phyloP scores from a whole-genome alignment of 1,284 basidiomycete genomes.

The Leccinum insigne region DNA sequence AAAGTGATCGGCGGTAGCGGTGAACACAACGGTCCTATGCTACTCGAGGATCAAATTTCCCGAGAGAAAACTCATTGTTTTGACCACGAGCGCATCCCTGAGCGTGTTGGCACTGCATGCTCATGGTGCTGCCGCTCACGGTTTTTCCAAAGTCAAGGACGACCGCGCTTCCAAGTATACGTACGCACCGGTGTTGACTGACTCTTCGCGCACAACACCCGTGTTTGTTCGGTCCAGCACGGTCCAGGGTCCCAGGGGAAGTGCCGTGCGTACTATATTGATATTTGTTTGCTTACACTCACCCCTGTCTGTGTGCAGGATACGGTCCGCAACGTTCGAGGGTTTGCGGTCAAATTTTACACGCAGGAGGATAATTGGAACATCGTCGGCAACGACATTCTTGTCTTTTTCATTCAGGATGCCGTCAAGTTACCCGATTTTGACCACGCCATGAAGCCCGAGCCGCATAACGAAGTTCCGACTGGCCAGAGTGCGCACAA shows the following conservation, averaged over 20 bases:
- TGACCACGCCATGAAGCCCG: constrained; percentile 79
- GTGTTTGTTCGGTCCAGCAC: constrained; percentile 83
- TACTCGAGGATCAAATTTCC: constrained; percentile 68
- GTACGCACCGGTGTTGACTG: constrained; percentile 67
- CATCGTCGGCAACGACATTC: constrained; percentile 77
- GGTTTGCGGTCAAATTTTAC: constrained; percentile 83
- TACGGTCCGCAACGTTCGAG: constrained; percentile 82
- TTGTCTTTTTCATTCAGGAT: constrained; percentile 86
- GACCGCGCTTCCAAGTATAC: constrained; percentile 64
- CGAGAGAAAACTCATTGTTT: constrained; percentile 77
- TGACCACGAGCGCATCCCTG: constrained; percentile 87
- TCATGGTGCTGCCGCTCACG: constrained; percentile 80
- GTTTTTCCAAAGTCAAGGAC: constrained; percentile 75
- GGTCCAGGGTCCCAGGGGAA: constrained; percentile 75
- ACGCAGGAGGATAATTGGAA: constrained; percentile 84
- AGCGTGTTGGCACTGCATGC: constrained; percentile 67
- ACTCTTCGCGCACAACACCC: constrained; percentile 68
- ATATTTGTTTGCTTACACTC: background rate
- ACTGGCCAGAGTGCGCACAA: constrained; percentile 72
- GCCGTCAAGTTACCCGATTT: constrained; percentile 85
- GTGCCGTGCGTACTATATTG: constrained; percentile 45
- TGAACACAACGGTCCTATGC: constrained; percentile 46
- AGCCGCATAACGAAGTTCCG: constrained; percentile 75
- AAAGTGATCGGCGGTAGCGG: constrained; percentile 45
- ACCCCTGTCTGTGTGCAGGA: constrained; percentile 42